Evolutionary conservation across 495 filamentous ascomycete species (phyloP), one percentile per base, ranked within the genome.

Genomic region (Pseudoneurospora amorphoporcata): DNA sequence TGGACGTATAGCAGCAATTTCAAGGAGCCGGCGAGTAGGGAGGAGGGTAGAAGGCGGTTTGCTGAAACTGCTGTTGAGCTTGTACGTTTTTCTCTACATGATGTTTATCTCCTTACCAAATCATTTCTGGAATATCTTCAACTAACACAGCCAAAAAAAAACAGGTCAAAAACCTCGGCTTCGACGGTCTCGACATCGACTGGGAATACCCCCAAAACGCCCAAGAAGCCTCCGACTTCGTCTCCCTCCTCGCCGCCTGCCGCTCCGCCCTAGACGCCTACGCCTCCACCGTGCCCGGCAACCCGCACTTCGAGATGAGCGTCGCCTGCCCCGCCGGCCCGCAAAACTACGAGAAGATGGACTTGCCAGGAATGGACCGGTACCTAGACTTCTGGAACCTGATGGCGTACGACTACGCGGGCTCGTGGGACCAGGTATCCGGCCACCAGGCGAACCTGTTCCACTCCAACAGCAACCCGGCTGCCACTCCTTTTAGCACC

Each of bases 1-100:
- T 98, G 96, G 95, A 97, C 94, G 0, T 98, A 98, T 80, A 92
- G 92, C 69, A 81, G 88, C 78, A 96, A 97, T 81, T 97, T 99
- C 79, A 86, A 88, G 23, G 85, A 85, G 45, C 92, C 94, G 0
- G 88, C 92, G 4, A 90, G 88, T 2, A 91, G 89, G 0, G 82
- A 84, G 0, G 78, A 83, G n/a, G 92, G 88, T 32, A 86, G 88
- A 43, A 81, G 83, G n/a, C 86, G 71, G 2, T 96, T 97, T 82
- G 94, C 92, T 14, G 79, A 83, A 16, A 87, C 86, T 68, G 86
- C 92, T 43, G 88, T 94, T 8, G 82, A 87, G 61, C 81, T 97
- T 19, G 82, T 79, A 14, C 40, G 72, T 69, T 14, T 37, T 39
- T 39, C 42, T 35, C 29, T 23, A 23, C 1, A 23, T 23, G 23